phyloP scores from a whole-genome alignment of 805 yeast species.

The Starmera amethionina region DNA sequence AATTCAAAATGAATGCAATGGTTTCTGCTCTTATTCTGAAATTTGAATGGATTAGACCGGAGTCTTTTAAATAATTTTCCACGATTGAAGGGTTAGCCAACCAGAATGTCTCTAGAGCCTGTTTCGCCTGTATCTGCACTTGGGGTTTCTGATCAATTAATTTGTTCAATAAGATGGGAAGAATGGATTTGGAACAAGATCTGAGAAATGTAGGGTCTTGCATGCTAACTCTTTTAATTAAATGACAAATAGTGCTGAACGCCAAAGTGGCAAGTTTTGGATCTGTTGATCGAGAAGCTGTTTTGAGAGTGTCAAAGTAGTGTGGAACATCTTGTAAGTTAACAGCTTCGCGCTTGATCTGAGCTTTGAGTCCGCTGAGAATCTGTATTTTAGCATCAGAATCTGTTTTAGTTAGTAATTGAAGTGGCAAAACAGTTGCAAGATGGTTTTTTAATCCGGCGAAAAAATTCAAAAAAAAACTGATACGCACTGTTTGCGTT shows the following conservation, averaged over 20 bases:
- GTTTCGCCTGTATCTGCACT: constrained; percentile 33
- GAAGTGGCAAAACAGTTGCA: background rate
- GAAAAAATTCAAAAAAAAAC: no score
- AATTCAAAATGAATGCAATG: constrained; percentile 33
- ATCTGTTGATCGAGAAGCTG: constrained; percentile 32
- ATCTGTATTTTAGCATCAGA: constrained; percentile 9
- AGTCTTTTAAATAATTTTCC: constrained; percentile 32
- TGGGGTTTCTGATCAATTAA: constrained; percentile 31
- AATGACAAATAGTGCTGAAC: constrained; percentile 44
- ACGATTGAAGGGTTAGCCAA: constrained; percentile 38
- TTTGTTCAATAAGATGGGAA: constrained; percentile 42
- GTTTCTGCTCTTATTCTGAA: constrained; percentile 31
- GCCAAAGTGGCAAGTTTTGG: constrained; percentile 29
- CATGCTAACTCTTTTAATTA: constrained; percentile 47
- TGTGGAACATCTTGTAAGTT: constrained; percentile 37
- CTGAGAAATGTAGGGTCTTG: constrained; percentile 39
- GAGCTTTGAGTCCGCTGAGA: constrained; percentile 33
- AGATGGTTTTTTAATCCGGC: no score
- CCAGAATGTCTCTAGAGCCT: constrained; percentile 47
- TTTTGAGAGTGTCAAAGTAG: constrained; percentile 39
- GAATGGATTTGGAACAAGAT: constrained; percentile 30
- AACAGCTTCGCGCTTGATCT: constrained; percentile 45
- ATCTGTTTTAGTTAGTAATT: constrained; percentile 3
- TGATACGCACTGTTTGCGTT: no score
- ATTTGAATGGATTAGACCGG: constrained; percentile 32